Evolutionary conservation across 2,329 filamentous ascomycete species (phyloP).

Genomic region (Colletotrichum sp.): DNA sequence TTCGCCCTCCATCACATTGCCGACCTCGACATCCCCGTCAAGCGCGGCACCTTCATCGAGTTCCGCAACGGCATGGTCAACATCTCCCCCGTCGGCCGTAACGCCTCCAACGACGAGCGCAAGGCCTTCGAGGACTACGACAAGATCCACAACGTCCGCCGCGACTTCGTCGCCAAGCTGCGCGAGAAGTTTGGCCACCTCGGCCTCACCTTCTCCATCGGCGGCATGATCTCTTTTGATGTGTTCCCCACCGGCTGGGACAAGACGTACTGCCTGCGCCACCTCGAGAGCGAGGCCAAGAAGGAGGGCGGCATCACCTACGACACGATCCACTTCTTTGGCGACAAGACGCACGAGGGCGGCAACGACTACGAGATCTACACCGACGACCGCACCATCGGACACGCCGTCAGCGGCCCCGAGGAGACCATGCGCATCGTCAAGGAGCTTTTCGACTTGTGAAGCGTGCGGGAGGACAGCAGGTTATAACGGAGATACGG

Average conservation of each 20-base stretch:
- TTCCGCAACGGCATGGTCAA: slow-evolving; percentile 95
- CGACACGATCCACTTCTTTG: slow-evolving; percentile 95
- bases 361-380: slow-evolving; percentile 98
- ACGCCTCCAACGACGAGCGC: slow-evolving; percentile 81
- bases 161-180: slow-evolving; percentile 76
- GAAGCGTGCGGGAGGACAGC: slow-evolving; percentile 17
- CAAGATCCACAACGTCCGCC: slow-evolving; percentile 75
- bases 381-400: slow-evolving; percentile 78
- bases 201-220: slow-evolving; percentile 92
- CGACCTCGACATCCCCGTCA: slow-evolving; percentile 82
- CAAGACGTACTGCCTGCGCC: background rate
- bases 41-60: slow-evolving; percentile 85
- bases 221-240: slow-evolving; percentile 97
- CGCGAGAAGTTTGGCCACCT: slow-evolving; percentile 83
- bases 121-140: slow-evolving; percentile 85
- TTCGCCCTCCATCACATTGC: slow-evolving; percentile 84
- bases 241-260: slow-evolving; percentile 95
- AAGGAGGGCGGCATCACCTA: slow-evolving; percentile 75
- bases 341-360: slow-evolving; percentile 90
- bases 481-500: background rate
- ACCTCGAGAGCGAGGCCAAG: slow-evolving; percentile 93
- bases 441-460: slow-evolving; percentile 80
- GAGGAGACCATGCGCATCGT: slow-evolving; percentile 82
- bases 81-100: slow-evolving; percentile 82
- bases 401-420: slow-evolving; percentile 82